Evolutionary conservation across 306 rosid species (phyloP).

Genomic region (Ormosia emarginata): DNA sequence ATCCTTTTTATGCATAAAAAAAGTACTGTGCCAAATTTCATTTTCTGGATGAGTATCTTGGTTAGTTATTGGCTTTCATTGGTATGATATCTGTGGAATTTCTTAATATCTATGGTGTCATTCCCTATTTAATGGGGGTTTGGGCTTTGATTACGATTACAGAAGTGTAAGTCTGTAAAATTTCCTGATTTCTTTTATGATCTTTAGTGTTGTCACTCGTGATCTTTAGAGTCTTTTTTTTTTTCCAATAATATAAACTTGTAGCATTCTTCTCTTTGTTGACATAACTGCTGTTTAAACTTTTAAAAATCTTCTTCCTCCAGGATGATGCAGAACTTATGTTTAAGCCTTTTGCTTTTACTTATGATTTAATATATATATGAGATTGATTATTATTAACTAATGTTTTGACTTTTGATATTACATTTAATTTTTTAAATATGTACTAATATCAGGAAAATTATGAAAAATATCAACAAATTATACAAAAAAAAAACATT

Average conservation of each 20-base stretch:
- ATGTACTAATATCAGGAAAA: no score
- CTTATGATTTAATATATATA: no score
- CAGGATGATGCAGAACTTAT: constrained; percentile 77
- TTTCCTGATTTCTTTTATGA: not conserved
- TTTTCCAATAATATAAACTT: not conserved
- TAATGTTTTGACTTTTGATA: no score
- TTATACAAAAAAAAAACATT: no score
- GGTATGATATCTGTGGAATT: no score
- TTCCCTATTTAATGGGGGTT: not conserved
- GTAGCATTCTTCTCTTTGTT: constrained; percentile 5
- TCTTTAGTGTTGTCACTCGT: not conserved
- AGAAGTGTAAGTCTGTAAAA: not conserved
- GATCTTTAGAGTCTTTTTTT: not conserved
- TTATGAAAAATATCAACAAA: no score
- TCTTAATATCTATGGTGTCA: not conserved
- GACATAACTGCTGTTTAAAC: not conserved
- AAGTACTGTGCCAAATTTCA: not conserved
- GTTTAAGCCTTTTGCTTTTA: no score
- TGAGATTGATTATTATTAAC: no score
- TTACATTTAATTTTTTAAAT: no score
- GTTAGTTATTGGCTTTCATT: constrained; percentile 10
- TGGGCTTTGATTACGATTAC: not conserved
- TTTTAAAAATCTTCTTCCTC: constrained; percentile 10
- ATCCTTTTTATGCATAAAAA: not conserved
- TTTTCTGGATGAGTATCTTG: not conserved